Percentiles rank a stretch among this genome's conserved stretches.
phyloP scores from a whole-genome alignment of 2,329 filamentous ascomycete genomes.

The Aspergillus sp. region DNA sequence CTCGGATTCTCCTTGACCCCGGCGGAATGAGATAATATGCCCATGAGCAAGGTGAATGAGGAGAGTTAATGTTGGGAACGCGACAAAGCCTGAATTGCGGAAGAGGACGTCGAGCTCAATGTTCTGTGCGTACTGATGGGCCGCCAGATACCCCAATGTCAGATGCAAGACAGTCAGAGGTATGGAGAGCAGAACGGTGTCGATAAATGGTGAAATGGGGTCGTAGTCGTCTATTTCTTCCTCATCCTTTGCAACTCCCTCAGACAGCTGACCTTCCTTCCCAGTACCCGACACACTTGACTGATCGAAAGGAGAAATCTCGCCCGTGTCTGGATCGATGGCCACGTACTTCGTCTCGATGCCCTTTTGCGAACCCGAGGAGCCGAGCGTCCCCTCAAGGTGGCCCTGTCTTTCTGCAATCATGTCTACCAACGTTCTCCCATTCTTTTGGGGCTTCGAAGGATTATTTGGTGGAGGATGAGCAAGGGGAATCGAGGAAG shows the following conservation, averaged over 20 bases:
- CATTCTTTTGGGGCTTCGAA: slow-evolving; percentile 16
- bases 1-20: slow-evolving; percentile 11
- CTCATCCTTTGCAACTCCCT: not conserved
- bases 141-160: slow-evolving; percentile 46
- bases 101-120: slow-evolving; percentile 33
- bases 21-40: slow-evolving; percentile 38
- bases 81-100: slow-evolving; percentile 36
- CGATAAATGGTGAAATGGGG: slow-evolving; percentile 39
- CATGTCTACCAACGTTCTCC: slow-evolving; percentile 46
- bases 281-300: slow-evolving; percentile 19
- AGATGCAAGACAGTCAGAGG: slow-evolving; percentile 46
- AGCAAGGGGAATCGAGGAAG: slow-evolving; percentile 35
- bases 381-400: slow-evolving; percentile 20
- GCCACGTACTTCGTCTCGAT: slow-evolving; percentile 33
- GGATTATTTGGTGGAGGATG: slow-evolving; percentile 22
- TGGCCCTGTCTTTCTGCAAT: slow-evolving; percentile 44
- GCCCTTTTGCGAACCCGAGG: slow-evolving; percentile 1
- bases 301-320: slow-evolving; percentile 24
- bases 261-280: not conserved
- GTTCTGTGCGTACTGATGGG: slow-evolving; percentile 47
- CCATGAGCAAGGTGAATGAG: slow-evolving; percentile 48
- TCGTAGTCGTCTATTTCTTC: slow-evolving; percentile 12
- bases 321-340: slow-evolving; percentile 26
- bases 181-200: slow-evolving; percentile 44
- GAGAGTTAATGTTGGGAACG: slow-evolving; percentile 44